Conservation (phyloP, 352 stramenopile genomes). For the Globisporangium emineosum region DNA sequence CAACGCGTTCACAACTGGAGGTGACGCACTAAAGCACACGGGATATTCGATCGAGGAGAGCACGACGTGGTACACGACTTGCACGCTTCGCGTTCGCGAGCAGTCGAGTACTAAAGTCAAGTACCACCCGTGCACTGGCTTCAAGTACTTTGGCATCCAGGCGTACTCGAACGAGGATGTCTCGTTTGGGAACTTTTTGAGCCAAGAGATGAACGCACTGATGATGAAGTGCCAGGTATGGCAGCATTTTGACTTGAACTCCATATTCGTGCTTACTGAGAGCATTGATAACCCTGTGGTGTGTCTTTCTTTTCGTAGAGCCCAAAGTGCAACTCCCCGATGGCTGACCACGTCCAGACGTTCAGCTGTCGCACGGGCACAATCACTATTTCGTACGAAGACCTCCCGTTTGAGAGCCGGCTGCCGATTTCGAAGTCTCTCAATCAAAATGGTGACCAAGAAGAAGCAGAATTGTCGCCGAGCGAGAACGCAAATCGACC, state of each 20-base stretch:
- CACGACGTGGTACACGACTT: slow-evolving; percentile 72
- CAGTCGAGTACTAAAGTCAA: slow-evolving; percentile 35
- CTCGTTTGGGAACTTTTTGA: slow-evolving; percentile 78
- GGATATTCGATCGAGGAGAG: not conserved
- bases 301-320: slow-evolving; percentile 32
- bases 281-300: not conserved
- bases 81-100: slow-evolving; percentile 62
- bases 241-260: not conserved
- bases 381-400: slow-evolving; percentile 81
- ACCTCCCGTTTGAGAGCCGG: slow-evolving; percentile 63
- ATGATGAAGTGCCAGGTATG: slow-evolving; percentile 76
- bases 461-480: slow-evolving; percentile 15
- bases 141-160: slow-evolving; percentile 65
- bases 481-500: slow-evolving; percentile 19
- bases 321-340: slow-evolving; percentile 72
- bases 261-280: not conserved
- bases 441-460: slow-evolving; percentile 29
- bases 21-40: not conserved
- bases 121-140: slow-evolving; percentile 70
- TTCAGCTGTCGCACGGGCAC: slow-evolving; percentile 73
- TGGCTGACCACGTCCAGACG: slow-evolving; percentile 81
- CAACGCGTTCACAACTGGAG: slow-evolving; percentile 19
- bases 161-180: slow-evolving; percentile 68
- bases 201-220: slow-evolving; percentile 65
- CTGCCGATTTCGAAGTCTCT: slow-evolving; percentile 32